These are phyloP conservation scores for Mucor velutinosus DNA, from an alignment of 371 early-diverging fungal species.

Conservation along the genomic window DNA sequence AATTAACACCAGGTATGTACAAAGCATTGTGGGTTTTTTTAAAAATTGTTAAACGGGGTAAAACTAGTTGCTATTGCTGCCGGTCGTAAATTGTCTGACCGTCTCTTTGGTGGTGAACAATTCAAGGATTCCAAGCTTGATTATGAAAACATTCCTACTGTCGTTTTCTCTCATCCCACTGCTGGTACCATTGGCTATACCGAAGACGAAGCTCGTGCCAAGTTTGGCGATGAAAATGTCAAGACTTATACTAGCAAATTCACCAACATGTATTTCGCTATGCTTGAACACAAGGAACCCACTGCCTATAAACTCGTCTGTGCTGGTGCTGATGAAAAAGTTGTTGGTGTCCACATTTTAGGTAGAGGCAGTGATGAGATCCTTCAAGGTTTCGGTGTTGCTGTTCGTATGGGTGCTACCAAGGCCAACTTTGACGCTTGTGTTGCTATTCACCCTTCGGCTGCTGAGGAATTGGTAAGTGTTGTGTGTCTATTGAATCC, in stretches of 20 bases:
- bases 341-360: conserved; percentile 95
- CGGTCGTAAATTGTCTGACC: conserved; percentile 90
- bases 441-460: conserved; percentile 99
- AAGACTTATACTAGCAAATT: conserved; percentile 88
- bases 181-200: conserved; percentile 90
- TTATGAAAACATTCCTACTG: conserved; percentile 93
- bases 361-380: conserved; percentile 95
- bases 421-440: conserved; percentile 93
- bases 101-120: conserved; percentile 80
- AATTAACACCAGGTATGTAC: conserved; percentile 87
- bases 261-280: conserved; percentile 89
- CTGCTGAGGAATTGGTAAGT: conserved; percentile 86
- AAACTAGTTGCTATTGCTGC: conserved; percentile 89
- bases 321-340: conserved; percentile 85
- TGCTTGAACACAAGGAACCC: conserved; percentile 86
- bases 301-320: conserved; percentile 91
- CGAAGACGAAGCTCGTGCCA: conserved; percentile 78
- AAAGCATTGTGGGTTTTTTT: not conserved
- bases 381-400: conserved; percentile 89
- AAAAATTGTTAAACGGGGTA: not conserved
- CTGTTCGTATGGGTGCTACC: conserved; percentile 94
- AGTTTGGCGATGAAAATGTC: conserved; percentile 79
- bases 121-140: conserved; percentile 80
- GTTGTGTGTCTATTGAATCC: not conserved
- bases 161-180: conserved; percentile 96